A percentile compares a stretch with the other conserved stretches of the same genome.
Evolutionary conservation across 106 monocot species (phyloP).

Genomic region (Iris macrosiphon): DNA sequence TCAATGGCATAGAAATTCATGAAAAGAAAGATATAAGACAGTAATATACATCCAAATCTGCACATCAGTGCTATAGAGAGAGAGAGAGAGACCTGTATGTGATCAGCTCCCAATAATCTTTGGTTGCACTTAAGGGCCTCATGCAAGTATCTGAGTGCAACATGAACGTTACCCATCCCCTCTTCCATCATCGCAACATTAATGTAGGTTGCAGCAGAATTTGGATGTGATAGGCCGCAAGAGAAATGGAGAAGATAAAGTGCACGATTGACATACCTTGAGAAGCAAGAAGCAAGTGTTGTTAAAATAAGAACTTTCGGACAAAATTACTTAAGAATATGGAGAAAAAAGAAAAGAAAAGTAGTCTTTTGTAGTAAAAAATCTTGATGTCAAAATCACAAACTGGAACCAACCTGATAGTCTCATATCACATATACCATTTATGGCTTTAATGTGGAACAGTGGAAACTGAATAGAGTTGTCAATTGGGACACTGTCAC

Average conservation of each 20-base stretch:
- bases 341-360: background rate
- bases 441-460: no score
- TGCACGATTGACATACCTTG: slow-evolving; percentile 90
- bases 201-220: slow-evolving; percentile 97
- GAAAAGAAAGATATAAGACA: no score
- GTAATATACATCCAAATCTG: no score
- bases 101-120: slow-evolving; percentile 84
- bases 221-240: slow-evolving; percentile 87
- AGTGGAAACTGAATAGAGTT: no score
- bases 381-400: no score
- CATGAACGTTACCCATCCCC: slow-evolving; percentile 91
- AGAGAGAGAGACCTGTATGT: slow-evolving; percentile 64
- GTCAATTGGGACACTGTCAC: no score
- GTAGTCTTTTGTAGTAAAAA: background rate
- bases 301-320: background rate
- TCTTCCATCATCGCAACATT: slow-evolving; percentile 99
- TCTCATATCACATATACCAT: no score
- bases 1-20: no score
- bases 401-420: no score
- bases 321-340: background rate
- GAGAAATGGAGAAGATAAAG: slow-evolving; percentile 90
- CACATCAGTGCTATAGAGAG: no score
- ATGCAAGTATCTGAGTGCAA: slow-evolving; percentile 84
- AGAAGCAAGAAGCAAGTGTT: slow-evolving; percentile 7
- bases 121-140: slow-evolving; percentile 96